Percentiles rank a stretch among this genome's conserved stretches.
phyloP scores from a whole-genome alignment of 1,139 yeast species.

The Pichia sp. region DNA sequence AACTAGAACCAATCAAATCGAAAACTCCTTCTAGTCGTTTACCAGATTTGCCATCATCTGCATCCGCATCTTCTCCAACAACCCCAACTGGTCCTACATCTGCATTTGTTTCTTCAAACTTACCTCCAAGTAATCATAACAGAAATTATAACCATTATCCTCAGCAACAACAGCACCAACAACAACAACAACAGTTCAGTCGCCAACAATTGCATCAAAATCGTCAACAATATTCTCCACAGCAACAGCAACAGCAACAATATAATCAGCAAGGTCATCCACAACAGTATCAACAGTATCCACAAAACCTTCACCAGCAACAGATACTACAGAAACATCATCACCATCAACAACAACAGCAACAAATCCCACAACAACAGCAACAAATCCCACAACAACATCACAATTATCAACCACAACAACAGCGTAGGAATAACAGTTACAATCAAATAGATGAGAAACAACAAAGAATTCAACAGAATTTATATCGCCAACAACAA shows the following conservation, averaged over 20 bases:
- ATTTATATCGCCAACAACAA: constrained; percentile 15
- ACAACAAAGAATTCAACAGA: constrained; percentile 1
- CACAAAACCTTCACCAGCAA: constrained; percentile 12
- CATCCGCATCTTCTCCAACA: constrained; percentile 1
- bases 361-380: constrained; percentile 17
- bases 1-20: constrained; percentile 12
- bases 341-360: constrained; percentile 9
- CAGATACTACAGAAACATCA: constrained; percentile 10
- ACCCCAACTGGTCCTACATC: constrained; percentile 3
- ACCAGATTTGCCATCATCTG: constrained; percentile 18
- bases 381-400: constrained; percentile 5
- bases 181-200: constrained; percentile 6
- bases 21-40: constrained; percentile 19
- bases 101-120: background rate
- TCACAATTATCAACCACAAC: background rate
- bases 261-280: constrained; percentile 10
- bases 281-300: constrained; percentile 3
- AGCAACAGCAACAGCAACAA: constrained; percentile 14
- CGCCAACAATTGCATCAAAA: constrained; percentile 12
- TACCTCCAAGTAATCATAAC: background rate
- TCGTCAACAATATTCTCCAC: too few species aligned
- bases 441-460: background rate
- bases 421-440: background rate
- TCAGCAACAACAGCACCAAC: constrained; percentile 14
- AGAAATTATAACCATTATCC: constrained; percentile 6